These are phyloP conservation scores for Schoenoplectus tabernaemontani DNA, from an alignment of 202 grass and related monocot genomes.

Conservation along the genomic window DNA sequence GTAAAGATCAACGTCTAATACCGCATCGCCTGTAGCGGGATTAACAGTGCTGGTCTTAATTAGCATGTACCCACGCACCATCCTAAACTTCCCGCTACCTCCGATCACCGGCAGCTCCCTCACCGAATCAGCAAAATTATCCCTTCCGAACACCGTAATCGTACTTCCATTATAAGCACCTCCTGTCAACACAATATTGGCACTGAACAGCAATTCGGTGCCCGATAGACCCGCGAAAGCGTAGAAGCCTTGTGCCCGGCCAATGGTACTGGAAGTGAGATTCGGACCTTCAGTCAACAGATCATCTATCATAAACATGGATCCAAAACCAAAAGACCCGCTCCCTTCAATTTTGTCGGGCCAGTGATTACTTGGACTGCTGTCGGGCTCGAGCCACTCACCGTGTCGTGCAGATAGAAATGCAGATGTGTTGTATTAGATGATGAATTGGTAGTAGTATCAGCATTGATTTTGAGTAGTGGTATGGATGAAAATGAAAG, in stretches of 20 bases:
- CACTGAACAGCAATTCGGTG: slow-evolving; percentile 24
- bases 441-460: background rate
- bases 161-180: slow-evolving; percentile 41
- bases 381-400: slow-evolving; percentile 25
- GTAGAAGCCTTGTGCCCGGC: slow-evolving; percentile 37
- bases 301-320: slow-evolving; percentile 40
- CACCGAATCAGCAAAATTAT: slow-evolving; percentile 7
- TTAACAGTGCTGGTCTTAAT: slow-evolving; percentile 20
- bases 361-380: slow-evolving; percentile 28
- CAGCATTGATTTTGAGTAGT: background rate
- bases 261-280: slow-evolving; percentile 4
- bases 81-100: slow-evolving; percentile 36
- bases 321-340: slow-evolving; percentile 16
- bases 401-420: slow-evolving; percentile 45
- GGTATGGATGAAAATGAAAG: background rate
- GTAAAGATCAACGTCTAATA: slow-evolving; percentile 44
- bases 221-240: slow-evolving; percentile 11
- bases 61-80: slow-evolving; percentile 31
- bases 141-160: slow-evolving; percentile 33
- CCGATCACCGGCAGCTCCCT: slow-evolving; percentile 42
- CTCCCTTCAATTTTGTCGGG: background rate
- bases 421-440: slow-evolving; percentile 33
- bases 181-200: slow-evolving; percentile 31
- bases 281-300: slow-evolving; percentile 14
- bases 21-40: background rate